Base-by-base conservation (phyloP, 345 rosid species). In the Carallia pectinifolia region DNA sequence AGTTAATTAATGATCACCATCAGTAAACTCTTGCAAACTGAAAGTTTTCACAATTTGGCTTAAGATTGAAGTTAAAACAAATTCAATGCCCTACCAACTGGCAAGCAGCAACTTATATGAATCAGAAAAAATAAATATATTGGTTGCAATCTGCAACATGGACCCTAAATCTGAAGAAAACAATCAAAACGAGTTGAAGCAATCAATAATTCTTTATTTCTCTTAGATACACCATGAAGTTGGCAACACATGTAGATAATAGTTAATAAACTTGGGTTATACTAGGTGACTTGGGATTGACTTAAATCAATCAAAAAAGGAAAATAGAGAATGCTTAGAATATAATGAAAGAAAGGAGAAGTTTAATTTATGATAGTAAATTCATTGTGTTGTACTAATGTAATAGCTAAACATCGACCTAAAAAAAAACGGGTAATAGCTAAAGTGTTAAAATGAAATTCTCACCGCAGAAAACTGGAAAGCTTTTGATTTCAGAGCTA, bases 251-350 rank as follows among this genome's bases (percentile, higher is more conserved):
- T 44, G 4, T 44, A 23, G 23, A 23, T 23, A 23, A 23, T 23
- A 1, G 12, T 44, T 44, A 44, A 44, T 44, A 15, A 44, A 56
- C 60, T 19, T 56, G 4, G 23, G 34, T 27, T 53, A 61, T 61
- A 23, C 19, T 60, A 62, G 39, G 16, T 4, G 48, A 39, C 29
- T 67, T 73, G 31, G 74, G 81, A 72, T 72, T 67, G 80, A 81
- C 74, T 73, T 56, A 79, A 80, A 84, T 84, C 83, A 84, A 84
- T 83, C 93, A 80, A 34, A 17, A 73, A 70, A 34, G 69, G 69
- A 68, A 72, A 76, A 17, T 18, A 55, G 17, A 47, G 59, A 65
- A 48, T 30, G 71, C 64, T 53, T 61, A 65, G 71, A 52, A 40
- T 33, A 19, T 38, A 33, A 53, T 19, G n/a, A 23, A 30, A 17